Percentiles rank a stretch among this genome's conserved stretches.
Conservation (phyloP, 441 rosid genomes). For the Adansonia rubrostipa region DNA sequence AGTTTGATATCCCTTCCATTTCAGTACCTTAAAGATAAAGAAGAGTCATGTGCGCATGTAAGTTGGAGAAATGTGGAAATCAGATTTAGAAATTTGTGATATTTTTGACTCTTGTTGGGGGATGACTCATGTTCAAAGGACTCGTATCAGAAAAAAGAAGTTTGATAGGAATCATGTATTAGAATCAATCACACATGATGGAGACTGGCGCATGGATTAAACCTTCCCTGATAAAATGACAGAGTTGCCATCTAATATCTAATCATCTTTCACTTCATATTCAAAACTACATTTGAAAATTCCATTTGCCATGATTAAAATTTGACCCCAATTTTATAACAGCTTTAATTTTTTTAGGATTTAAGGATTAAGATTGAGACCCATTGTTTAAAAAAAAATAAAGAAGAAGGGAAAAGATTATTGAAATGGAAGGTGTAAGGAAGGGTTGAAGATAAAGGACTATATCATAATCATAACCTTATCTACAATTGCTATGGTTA, state of each 20-base stretch:
- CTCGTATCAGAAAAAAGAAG: not conserved
- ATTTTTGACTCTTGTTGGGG: conserved; percentile 22
- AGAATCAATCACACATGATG: no score
- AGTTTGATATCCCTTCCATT: not conserved
- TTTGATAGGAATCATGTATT: no score
- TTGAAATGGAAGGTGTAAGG: not conserved
- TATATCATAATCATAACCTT: not conserved
- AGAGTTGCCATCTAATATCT: conserved; percentile 14
- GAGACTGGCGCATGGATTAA: no score
- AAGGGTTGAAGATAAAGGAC: not conserved
- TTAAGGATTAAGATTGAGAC: not conserved
- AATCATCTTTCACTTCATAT: not conserved
- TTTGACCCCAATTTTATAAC: not conserved
- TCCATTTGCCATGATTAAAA: not conserved
- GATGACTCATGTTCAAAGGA: conserved; percentile 27
- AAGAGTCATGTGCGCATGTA: conserved; percentile 19
- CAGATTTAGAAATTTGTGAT: conserved; percentile 22
- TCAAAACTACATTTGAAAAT: not conserved
- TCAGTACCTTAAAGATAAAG: not conserved
- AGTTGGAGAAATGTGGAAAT: conserved; percentile 8
- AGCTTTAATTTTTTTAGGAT: no score
- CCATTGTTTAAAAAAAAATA: no score
- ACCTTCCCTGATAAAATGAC: conserved; percentile 14
- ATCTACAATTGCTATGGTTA: not conserved
- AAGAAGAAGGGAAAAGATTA: not conserved